phyloP scores from a whole-genome alignment of 306 rosid species.

The Cotoneaster glaucophyllus region DNA sequence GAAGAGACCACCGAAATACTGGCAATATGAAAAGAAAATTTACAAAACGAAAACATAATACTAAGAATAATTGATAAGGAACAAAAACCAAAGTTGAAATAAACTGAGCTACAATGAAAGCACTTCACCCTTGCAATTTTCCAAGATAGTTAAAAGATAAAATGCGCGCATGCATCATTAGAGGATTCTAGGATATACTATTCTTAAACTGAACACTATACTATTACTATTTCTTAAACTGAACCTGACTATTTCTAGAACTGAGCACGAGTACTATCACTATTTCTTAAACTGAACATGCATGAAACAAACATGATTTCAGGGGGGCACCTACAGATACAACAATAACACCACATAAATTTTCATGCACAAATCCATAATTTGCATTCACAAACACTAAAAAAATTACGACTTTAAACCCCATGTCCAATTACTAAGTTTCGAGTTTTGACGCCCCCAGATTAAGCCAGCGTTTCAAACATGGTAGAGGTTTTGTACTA shows the following conservation, averaged over 20 bases:
- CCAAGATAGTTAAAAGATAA: conserved; percentile 71
- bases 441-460: background rate
- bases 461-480: background rate
- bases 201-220: too few species aligned
- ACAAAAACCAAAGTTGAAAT: conserved; percentile 1
- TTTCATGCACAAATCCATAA: too few species aligned
- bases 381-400: background rate
- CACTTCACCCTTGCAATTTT: conserved; percentile 64
- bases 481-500: too few species aligned
- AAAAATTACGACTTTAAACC: background rate
- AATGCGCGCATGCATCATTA: conserved; percentile 87
- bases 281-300: too few species aligned
- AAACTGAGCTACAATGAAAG: conserved; percentile 13
- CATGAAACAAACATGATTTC: too few species aligned
- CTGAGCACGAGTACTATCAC: too few species aligned
- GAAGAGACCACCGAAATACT: conserved; percentile 4
- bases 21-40: background rate
- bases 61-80: conserved; percentile 9
- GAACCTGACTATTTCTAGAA: too few species aligned
- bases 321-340: too few species aligned
- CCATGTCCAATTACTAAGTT: background rate
- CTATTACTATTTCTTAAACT: too few species aligned
- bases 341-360: too few species aligned
- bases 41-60: background rate
- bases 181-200: conserved; percentile 81